A percentile compares a stretch with the other conserved stretches of the same genome.
phyloP scores from a whole-genome alignment of 2,329 filamentous ascomycete genomes.

The Alternaria consortialis region DNA sequence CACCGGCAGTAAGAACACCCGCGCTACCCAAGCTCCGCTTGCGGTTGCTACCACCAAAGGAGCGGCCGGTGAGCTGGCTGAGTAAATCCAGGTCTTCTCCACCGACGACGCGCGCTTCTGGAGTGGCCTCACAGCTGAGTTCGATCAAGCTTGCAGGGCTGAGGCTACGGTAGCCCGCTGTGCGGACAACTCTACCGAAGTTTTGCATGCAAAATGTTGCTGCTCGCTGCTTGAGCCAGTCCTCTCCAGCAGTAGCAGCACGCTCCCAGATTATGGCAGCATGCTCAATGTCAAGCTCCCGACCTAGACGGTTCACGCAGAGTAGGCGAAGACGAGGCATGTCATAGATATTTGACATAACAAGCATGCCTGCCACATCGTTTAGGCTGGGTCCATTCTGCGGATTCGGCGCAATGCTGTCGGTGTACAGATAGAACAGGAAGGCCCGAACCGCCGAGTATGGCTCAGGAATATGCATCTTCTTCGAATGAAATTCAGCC shows the following conservation, averaged over 20 bases:
- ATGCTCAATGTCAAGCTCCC: slow-evolving; percentile 92
- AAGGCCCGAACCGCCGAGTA: slow-evolving; percentile 95
- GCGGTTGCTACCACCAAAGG: slow-evolving; percentile 48
- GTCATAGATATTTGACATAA: slow-evolving; percentile 98
- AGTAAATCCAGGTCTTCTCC: slow-evolving; percentile 81
- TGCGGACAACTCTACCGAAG: slow-evolving; percentile 94
- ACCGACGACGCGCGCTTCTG: slow-evolving; percentile 87
- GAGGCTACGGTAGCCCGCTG: slow-evolving; percentile 82
- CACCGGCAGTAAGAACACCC: slow-evolving; percentile 50
- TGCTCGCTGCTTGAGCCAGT: slow-evolving; percentile 90
- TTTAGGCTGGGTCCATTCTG: slow-evolving; percentile 68
- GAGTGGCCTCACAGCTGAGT: slow-evolving; percentile 90
- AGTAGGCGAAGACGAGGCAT: slow-evolving; percentile 91
- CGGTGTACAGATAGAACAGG: slow-evolving; percentile 95
- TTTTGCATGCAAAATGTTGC: slow-evolving; percentile 89
- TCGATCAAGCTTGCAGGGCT: slow-evolving; percentile 84
- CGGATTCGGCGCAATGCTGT: slow-evolving; percentile 71
- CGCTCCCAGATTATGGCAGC: slow-evolving; percentile 97
- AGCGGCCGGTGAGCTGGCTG: slow-evolving; percentile 58
- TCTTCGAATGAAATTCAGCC: slow-evolving; percentile 95
- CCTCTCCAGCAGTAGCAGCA: slow-evolving; percentile 86
- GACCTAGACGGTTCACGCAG: slow-evolving; percentile 87
- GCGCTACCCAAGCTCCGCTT: slow-evolving; percentile 55
- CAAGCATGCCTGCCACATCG: slow-evolving; percentile 91
- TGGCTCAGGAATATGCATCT: slow-evolving; percentile 97